These are phyloP conservation scores for Stygiomarasmius scandens DNA, from an alignment of 1,284 basidiomycete genomes.

Conservation along the genomic window DNA sequence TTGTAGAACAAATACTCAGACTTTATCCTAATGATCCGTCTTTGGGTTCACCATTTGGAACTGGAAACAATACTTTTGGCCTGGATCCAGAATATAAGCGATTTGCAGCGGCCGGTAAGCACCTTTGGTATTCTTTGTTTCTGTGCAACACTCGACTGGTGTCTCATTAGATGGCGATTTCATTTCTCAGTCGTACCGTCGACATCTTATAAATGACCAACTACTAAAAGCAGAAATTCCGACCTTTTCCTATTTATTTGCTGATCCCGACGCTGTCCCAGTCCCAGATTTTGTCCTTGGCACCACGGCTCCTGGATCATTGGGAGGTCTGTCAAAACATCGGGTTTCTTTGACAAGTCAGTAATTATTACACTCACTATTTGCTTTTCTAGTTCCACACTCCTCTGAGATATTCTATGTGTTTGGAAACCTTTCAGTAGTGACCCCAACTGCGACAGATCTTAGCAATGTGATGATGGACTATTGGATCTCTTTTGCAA, in stretches of 20 bases:
- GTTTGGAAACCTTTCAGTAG: background rate
- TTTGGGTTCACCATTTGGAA: slow-evolving; percentile 6
- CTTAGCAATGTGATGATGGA: background rate
- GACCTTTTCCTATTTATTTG: slow-evolving; percentile 5
- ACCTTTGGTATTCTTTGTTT: background rate
- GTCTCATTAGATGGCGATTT: too few species aligned
- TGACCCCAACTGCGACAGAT: background rate
- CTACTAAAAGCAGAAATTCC: background rate
- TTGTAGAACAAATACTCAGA: background rate
- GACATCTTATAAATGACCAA: background rate
- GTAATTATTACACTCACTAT: background rate
- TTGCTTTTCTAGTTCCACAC: background rate
- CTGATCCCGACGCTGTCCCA: background rate
- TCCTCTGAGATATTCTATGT: slow-evolving; percentile 9
- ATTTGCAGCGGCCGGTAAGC: slow-evolving; percentile 30
- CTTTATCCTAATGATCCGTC: slow-evolving; percentile 5
- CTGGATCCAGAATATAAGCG: slow-evolving; percentile 8
- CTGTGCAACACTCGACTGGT: too few species aligned
- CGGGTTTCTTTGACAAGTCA: background rate
- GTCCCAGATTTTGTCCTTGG: background rate
- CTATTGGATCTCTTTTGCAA: slow-evolving; percentile 6
- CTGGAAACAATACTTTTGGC: slow-evolving; percentile 26
- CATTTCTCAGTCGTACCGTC: background rate
- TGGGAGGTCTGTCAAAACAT: background rate
- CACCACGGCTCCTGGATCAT: background rate